A percentile compares a stretch with the other conserved stretches of the same genome.
These are phyloP conservation scores for Entomortierella parvispora DNA, from an alignment of 192 early-diverging fungal genomes.

Conservation along the genomic window DNA sequence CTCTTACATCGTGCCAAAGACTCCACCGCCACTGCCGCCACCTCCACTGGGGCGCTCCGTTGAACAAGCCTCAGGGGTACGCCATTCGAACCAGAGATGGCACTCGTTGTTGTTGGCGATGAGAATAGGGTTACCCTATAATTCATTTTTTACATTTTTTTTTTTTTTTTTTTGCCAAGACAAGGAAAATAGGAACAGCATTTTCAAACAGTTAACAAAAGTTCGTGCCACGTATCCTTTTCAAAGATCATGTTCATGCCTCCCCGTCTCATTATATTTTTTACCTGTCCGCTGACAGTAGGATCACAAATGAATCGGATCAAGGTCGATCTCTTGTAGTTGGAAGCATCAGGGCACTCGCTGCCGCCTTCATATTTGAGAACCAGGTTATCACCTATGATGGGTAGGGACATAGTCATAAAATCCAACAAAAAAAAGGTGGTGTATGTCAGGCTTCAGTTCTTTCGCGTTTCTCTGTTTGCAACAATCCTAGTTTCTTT, in stretches of 20 bases:
- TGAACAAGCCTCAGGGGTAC: constrained; percentile 49
- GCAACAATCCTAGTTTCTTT: too few relatives aligned
- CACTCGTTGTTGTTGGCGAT: constrained; percentile 36
- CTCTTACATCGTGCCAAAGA: constrained; percentile 53
- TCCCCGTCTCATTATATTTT: background rate
- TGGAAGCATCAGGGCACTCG: constrained; percentile 16
- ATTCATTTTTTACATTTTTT: too few relatives aligned
- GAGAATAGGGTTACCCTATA: constrained; percentile 42
- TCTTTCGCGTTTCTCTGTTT: background rate
- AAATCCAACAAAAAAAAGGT: background rate
- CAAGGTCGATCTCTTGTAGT: constrained; percentile 27
- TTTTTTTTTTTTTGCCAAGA: constrained; percentile 4
- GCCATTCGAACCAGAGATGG: constrained; percentile 51
- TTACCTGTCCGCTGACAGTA: constrained; percentile 44
- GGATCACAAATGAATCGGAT: constrained; percentile 49
- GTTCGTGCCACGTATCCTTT: constrained; percentile 8
- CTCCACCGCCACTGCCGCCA: constrained; percentile 16
- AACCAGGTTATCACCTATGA: constrained; percentile 37
- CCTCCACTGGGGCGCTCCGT: constrained; percentile 7
- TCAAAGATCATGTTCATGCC: background rate
- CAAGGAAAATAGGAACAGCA: background rate
- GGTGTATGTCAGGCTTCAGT: background rate
- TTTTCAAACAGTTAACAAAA: background rate
- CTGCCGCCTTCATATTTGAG: constrained; percentile 40
- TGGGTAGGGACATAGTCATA: background rate